A percentile compares a stretch with the other conserved stretches of the same genome.
phyloP scores from a whole-genome alignment of 306 rosid genomes.

The Vigna hirtella region DNA sequence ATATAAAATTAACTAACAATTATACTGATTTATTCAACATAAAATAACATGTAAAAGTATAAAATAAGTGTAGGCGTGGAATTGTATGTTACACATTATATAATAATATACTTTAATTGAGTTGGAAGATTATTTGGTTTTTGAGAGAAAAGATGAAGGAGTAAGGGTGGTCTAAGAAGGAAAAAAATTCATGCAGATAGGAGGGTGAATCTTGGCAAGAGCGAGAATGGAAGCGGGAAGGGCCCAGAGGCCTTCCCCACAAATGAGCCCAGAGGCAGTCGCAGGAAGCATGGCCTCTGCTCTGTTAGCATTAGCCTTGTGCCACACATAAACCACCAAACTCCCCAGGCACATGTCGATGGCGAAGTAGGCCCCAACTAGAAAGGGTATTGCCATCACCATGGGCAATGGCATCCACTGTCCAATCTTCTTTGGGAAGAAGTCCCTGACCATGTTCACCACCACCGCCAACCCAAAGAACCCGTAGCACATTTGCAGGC shows the following conservation, averaged over 20 bases:
- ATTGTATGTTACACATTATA: too few species aligned
- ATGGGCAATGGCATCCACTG: slow-evolving; percentile 78
- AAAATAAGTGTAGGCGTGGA: too few species aligned
- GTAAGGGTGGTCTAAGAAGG: slow-evolving; percentile 27
- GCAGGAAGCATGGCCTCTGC: slow-evolving; percentile 72
- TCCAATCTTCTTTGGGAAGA: slow-evolving; percentile 53
- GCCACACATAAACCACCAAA: slow-evolving; percentile 63
- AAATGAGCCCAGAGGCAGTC: slow-evolving; percentile 76
- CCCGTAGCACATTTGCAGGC: slow-evolving; percentile 61
- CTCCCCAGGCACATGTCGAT: slow-evolving; percentile 76
- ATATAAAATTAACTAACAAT: too few species aligned
- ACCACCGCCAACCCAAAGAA: slow-evolving; percentile 41
- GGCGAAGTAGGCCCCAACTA: slow-evolving; percentile 82
- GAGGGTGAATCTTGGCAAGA: slow-evolving; percentile 71
- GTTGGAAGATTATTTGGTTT: too few species aligned
- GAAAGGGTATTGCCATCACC: slow-evolving; percentile 83
- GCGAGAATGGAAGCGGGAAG: slow-evolving; percentile 83
- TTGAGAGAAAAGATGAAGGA: too few species aligned
- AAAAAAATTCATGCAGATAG: slow-evolving; percentile 80
- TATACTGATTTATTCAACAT: too few species aligned
- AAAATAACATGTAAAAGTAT: too few species aligned
- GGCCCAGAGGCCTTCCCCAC: slow-evolving; percentile 86
- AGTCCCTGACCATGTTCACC: slow-evolving; percentile 47
- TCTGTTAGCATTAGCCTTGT: slow-evolving; percentile 49
- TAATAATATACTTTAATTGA: too few species aligned